phyloP scores from a whole-genome alignment of 2,329 filamentous ascomycete genomes.

The Apiospora phragmitis region DNA sequence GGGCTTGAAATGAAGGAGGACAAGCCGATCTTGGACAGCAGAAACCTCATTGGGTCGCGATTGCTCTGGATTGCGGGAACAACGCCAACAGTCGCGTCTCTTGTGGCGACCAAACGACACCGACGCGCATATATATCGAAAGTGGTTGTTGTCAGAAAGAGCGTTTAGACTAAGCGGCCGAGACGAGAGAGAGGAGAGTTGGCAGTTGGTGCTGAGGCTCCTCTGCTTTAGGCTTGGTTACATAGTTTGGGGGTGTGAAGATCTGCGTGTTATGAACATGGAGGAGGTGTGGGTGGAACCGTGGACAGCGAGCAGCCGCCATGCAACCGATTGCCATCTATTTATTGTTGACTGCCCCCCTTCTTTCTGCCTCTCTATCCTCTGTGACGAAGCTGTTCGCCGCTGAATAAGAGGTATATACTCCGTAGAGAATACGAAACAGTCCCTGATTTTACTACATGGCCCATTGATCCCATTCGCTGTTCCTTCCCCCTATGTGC shows the following conservation, averaged over 20 bases:
- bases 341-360: not conserved
- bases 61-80: not conserved
- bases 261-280: conserved; percentile 2
- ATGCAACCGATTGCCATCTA: not conserved
- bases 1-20: not conserved
- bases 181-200: not conserved
- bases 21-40: not conserved
- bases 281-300: not conserved
- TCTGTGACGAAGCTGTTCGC: not conserved
- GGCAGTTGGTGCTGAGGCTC: conserved; percentile 6
- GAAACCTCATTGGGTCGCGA: not conserved
- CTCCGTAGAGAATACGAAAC: no score
- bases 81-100: not conserved
- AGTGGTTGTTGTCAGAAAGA: not conserved
- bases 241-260: conserved; percentile 4
- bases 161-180: not conserved
- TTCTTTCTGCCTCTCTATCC: not conserved
- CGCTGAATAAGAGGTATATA: no score
- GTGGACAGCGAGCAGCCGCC: not conserved
- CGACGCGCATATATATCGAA: not conserved
- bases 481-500: not conserved
- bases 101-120: not conserved
- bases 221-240: conserved; percentile 8
- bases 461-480: no score
- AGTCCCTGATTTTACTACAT: not conserved